A percentile compares a stretch with the other conserved stretches of the same genome.
phyloP scores from a whole-genome alignment of 2,329 filamentous ascomycete species.

The Xylariomycetidae sp. region DNA sequence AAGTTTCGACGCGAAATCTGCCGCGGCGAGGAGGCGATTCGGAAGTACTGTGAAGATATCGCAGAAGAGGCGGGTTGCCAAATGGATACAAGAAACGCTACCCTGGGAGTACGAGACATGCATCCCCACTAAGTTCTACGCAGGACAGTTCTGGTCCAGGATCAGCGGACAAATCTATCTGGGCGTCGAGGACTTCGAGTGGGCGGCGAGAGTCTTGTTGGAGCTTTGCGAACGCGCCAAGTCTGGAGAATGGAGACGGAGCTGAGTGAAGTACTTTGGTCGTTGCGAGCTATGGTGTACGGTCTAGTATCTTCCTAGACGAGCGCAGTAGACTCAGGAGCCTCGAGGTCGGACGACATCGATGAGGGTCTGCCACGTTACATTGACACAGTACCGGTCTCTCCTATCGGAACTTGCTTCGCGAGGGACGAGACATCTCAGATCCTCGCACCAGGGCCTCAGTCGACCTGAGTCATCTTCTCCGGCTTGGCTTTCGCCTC shows the following conservation, averaged over 20 bases:
- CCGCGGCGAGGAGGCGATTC: conserved; percentile 59
- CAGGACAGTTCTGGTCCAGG: conserved; percentile 21
- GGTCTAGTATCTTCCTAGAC: too few relatives aligned
- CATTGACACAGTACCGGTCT: too few relatives aligned
- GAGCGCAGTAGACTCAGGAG: too few relatives aligned
- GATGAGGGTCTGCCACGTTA: too few relatives aligned
- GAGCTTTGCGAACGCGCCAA: conserved; percentile 20
- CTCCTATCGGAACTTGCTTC: too few relatives aligned
- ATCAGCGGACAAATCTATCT: conserved; percentile 23
- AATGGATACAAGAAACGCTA: conserved; percentile 25
- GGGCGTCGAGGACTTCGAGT: conserved; percentile 21
- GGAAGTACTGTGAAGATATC: conserved; percentile 49
- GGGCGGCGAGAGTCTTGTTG: conserved; percentile 21
- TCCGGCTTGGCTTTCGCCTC: not conserved
- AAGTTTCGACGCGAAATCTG: conserved; percentile 55
- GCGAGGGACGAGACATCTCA: too few relatives aligned
- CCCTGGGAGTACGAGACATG: conserved; percentile 24
- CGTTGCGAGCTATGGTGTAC: too few relatives aligned
- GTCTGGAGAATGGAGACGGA: conserved; percentile 13
- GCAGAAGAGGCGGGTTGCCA: conserved; percentile 45
- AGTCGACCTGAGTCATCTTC: not conserved
- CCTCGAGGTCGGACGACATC: too few relatives aligned
- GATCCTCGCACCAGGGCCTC: too few relatives aligned
- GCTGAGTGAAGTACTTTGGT: too few relatives aligned
- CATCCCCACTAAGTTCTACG: conserved; percentile 22